Evolutionary conservation across 768 basidiomycete genomes (phyloP).

Genomic region (Cystoderma amianthinum): DNA sequence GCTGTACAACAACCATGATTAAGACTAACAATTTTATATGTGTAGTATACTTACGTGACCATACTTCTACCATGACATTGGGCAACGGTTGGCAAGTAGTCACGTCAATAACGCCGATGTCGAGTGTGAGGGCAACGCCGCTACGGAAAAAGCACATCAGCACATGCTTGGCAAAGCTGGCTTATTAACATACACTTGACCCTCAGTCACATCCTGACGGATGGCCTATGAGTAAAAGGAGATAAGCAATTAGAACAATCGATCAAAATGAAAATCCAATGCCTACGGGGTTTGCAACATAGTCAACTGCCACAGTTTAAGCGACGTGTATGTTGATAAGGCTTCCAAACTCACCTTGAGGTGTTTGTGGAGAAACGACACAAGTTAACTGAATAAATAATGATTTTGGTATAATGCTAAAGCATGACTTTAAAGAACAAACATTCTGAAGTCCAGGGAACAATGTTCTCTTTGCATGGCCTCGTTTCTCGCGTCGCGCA

Average conservation of each 20-base stretch:
- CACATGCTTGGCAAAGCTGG: not conserved
- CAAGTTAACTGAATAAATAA: conserved; percentile 9
- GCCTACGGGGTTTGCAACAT: conserved; percentile 12
- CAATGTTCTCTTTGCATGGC: conserved; percentile 8
- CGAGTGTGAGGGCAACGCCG: conserved; percentile 25
- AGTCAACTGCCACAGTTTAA: conserved; percentile 11
- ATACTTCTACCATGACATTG: conserved; percentile 29
- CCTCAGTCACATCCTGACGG: conserved; percentile 15
- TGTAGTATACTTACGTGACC: conserved; percentile 12
- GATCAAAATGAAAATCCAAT: not conserved
- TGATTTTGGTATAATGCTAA: not conserved
- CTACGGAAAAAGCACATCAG: conserved; percentile 7
- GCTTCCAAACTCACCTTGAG: conserved; percentile 8
- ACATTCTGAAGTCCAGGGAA: conserved; percentile 10
- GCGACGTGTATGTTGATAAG: not conserved
- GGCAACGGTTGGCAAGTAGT: conserved; percentile 26
- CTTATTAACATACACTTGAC: conserved; percentile 11
- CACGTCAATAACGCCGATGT: conserved; percentile 28
- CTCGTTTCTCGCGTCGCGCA: conserved; percentile 11
- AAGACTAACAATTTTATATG: not conserved
- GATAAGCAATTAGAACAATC: too few species aligned
- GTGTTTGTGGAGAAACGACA: conserved; percentile 11
- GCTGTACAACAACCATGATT: conserved; percentile 10
- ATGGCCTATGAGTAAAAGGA: conserved; percentile 7
- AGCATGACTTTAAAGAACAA: conserved; percentile 2